Conservation (phyloP, 495 filamentous ascomycete genomes). For the Hypoxylon intermedium region DNA sequence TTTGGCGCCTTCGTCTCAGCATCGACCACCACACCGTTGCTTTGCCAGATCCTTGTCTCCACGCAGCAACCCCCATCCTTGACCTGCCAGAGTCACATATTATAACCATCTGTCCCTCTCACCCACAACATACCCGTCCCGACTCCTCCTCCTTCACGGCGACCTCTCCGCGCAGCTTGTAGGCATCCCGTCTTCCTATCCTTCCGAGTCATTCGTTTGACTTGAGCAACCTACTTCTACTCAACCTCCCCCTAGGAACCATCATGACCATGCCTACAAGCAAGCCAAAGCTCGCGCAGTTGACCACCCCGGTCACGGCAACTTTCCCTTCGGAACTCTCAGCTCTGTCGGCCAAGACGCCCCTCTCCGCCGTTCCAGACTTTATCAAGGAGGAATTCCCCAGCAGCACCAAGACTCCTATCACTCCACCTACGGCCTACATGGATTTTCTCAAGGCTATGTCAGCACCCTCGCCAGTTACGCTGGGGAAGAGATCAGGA, state of each 20-base stretch:
- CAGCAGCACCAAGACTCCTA: constrained; percentile 71
- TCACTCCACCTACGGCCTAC: constrained; percentile 91
- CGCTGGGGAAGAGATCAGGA: constrained; percentile 53
- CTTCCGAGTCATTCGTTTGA: constrained; percentile 53
- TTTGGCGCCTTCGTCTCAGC: constrained; percentile 38
- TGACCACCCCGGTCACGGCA: constrained; percentile 77
- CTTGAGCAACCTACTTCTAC: constrained; percentile 36
- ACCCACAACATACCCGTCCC: constrained; percentile 45
- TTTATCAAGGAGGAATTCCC: constrained; percentile 50
- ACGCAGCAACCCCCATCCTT: constrained; percentile 36
- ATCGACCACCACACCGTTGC: constrained; percentile 27
- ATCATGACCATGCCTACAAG: constrained; percentile 57
- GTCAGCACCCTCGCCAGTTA: constrained; percentile 69
- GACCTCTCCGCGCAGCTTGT: constrained; percentile 50
- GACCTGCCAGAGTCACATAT: constrained; percentile 42
- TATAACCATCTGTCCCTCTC: constrained; percentile 51
- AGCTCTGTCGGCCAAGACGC: constrained; percentile 53
- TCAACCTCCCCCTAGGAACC: constrained; percentile 30
- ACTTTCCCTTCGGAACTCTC: constrained; percentile 82
- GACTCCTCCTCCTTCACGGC: constrained; percentile 48
- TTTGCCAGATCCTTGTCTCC: constrained; percentile 33
- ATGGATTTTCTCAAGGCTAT: constrained; percentile 83
- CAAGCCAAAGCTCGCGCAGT: constrained; percentile 73
- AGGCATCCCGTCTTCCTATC: constrained; percentile 39
- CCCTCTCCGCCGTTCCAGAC: constrained; percentile 58